phyloP scores from a whole-genome alignment of 1,284 basidiomycete genomes.

The Spongispora temasekensis region DNA sequence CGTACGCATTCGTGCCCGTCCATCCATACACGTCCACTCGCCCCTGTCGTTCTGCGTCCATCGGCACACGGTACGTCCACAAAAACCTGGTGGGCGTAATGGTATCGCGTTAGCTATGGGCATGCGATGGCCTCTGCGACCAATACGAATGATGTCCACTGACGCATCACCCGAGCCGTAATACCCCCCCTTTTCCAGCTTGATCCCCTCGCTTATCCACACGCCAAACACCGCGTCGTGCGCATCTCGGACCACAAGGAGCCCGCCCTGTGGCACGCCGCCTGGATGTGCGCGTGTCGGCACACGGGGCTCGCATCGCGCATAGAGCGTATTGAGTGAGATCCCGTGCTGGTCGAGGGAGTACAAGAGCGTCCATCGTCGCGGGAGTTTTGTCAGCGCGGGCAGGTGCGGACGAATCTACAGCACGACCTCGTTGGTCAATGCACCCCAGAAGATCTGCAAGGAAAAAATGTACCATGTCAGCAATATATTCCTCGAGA shows the following conservation, averaged over 20 bases:
- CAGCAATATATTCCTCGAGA: slow-evolving; percentile 54
- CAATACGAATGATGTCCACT: slow-evolving; percentile 33
- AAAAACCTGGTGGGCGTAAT: slow-evolving; percentile 59
- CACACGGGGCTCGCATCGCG: slow-evolving; percentile 52
- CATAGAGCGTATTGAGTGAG: slow-evolving; percentile 86
- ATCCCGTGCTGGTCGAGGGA: slow-evolving; percentile 96
- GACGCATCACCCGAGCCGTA: slow-evolving; percentile 87
- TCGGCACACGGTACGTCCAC: slow-evolving; percentile 52
- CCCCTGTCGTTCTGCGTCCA: slow-evolving; percentile 21
- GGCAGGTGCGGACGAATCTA: slow-evolving; percentile 78
- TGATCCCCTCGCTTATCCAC: slow-evolving; percentile 77
- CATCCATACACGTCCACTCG: slow-evolving; percentile 72
- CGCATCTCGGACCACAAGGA: slow-evolving; percentile 64
- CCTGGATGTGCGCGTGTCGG: slow-evolving; percentile 21
- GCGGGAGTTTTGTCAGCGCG: slow-evolving; percentile 75
- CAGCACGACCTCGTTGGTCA: neutral
- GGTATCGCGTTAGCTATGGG: no score
- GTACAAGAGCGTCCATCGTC: slow-evolving; percentile 87
- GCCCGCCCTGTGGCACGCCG: slow-evolving; percentile 40
- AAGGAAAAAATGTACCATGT: slow-evolving; percentile 47
- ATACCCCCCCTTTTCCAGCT: slow-evolving; percentile 59
- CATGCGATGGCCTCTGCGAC: no score
- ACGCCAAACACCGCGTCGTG: slow-evolving; percentile 73
- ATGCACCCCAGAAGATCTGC: neutral
- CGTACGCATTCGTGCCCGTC: slow-evolving; percentile 91